Conservation (phyloP, 768 basidiomycete species). For the Strobilomyces echinocephalus region DNA sequence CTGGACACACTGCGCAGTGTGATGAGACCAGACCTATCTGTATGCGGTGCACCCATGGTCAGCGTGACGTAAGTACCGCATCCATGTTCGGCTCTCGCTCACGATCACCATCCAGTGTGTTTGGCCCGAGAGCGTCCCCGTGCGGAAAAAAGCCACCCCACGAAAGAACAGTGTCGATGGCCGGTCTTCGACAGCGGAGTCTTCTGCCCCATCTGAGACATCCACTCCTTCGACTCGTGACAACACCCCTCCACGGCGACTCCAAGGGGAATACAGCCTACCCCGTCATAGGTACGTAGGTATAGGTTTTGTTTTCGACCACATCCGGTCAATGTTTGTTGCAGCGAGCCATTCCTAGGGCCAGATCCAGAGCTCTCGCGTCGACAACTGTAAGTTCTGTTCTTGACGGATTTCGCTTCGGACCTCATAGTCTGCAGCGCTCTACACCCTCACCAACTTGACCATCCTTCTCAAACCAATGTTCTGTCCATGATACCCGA, state of each 20-base stretch:
- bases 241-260: constrained; percentile 55
- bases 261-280: constrained; percentile 36
- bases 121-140: constrained; percentile 77
- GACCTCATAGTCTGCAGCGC: constrained; percentile 30
- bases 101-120: constrained; percentile 49
- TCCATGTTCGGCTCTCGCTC: constrained; percentile 10
- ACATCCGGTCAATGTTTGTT: constrained; percentile 5
- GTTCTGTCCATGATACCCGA: constrained; percentile 59
- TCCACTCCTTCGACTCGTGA: constrained; percentile 71
- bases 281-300: constrained; percentile 44
- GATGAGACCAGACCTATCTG: constrained; percentile 88
- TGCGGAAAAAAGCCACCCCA: constrained; percentile 58
- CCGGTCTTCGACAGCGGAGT: constrained; percentile 71
- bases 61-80: constrained; percentile 59
- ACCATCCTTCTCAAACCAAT: constrained; percentile 40
- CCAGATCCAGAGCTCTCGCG: constrained; percentile 42
- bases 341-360: constrained; percentile 43
- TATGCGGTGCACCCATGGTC: constrained; percentile 80
- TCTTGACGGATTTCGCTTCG: background rate
- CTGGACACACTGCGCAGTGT: constrained; percentile 47
- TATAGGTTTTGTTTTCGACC: background rate
- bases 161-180: constrained; percentile 59
- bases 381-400: constrained; percentile 42
- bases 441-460: constrained; percentile 40
- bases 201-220: constrained; percentile 64